Evolutionary conservation across 352 stramenopile genomes (phyloP), one percentile per base, ranked within the genome.

Genomic region (Blastocystis sp.): DNA sequence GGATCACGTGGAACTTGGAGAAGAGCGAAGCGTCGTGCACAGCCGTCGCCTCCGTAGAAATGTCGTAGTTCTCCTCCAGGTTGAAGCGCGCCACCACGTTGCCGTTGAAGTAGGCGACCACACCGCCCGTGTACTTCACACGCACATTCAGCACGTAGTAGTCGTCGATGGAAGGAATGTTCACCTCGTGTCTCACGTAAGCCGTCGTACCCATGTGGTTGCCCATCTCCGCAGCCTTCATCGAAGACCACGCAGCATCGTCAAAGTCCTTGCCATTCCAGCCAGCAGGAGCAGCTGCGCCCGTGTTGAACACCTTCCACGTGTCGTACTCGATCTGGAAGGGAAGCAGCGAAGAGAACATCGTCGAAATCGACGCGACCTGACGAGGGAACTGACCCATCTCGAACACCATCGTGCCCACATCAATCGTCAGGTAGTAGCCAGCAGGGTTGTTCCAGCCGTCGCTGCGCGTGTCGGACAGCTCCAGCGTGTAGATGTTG

Each of bases 251-350:
- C 9, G 13, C 29, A 21, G 71, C 24, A 69, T 81, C 71, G 29
- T 63, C 51, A 39, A 81, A 81, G 60, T 37, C 60, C 4, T 62
- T 37, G 13, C 19, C 51, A 3, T 60, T 81, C 71, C 71, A 81
- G n/a, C 33, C 65, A 35, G n/a, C n/a, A n/a, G n/a, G n/a, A n/a
- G n/a, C n/a, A n/a, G n/a, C n/a, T n/a, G n/a, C n/a, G n/a, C n/a
- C n/a, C n/a, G n/a, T n/a, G n/a, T 81, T 50, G 9, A 29, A 16
- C 1, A 61, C 21, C 51, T 61, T 61, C 51, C 51, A 61, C 21
- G 10, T 21, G 21, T 10, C 21, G 21, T 61, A 61, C 21, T 61
- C 51, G 10, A 61, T 61, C 51, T 61, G 51, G 51, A 61, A 61
- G 10, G 51, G 51, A 10, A 61, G 21, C 10, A 21, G 21, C 10